Conservation (phyloP, 1,284 basidiomycete species). For the Naganishia sp. region DNA sequence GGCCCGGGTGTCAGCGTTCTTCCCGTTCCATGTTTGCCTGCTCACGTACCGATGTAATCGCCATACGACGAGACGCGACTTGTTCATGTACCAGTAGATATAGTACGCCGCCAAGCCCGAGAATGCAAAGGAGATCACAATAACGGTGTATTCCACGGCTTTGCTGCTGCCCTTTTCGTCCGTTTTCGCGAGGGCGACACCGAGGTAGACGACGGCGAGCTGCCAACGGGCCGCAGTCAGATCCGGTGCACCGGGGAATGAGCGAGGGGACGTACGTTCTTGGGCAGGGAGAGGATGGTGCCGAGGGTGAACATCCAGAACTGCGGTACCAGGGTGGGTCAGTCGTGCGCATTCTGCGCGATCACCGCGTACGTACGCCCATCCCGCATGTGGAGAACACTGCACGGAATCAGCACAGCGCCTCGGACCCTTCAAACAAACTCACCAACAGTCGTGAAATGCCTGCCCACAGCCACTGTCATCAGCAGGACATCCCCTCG, state of each 20-base stretch:
- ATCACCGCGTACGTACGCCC: conserved; percentile 38
- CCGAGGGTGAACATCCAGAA: conserved; percentile 69
- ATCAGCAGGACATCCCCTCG: not conserved
- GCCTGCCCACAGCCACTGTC: not conserved
- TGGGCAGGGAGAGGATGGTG: conserved; percentile 72
- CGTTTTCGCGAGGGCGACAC: conserved; percentile 60
- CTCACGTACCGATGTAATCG: conserved; percentile 67
- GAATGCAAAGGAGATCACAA: conserved; percentile 66
- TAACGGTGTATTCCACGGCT: conserved; percentile 66
- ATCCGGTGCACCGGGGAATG: not conserved
- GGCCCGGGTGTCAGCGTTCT: not conserved
- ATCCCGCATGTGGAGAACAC: conserved; percentile 11
- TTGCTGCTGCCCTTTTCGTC: conserved; percentile 56
- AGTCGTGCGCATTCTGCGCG: conserved; percentile 69
- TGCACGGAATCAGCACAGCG: not conserved
- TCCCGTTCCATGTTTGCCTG: not conserved
- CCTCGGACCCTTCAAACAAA: not conserved
- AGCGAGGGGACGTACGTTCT: conserved; percentile 53
- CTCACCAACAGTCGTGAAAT: not conserved
- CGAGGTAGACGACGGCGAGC: conserved; percentile 71
- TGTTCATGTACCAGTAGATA: conserved; percentile 72
- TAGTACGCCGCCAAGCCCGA: conserved; percentile 81
- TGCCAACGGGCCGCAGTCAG: conserved; percentile 47
- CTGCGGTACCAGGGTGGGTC: conserved; percentile 61
- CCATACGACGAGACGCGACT: conserved; percentile 71